phyloP scores from a whole-genome alignment of 176 grass and related monocot species.

The Zea luxurians region DNA sequence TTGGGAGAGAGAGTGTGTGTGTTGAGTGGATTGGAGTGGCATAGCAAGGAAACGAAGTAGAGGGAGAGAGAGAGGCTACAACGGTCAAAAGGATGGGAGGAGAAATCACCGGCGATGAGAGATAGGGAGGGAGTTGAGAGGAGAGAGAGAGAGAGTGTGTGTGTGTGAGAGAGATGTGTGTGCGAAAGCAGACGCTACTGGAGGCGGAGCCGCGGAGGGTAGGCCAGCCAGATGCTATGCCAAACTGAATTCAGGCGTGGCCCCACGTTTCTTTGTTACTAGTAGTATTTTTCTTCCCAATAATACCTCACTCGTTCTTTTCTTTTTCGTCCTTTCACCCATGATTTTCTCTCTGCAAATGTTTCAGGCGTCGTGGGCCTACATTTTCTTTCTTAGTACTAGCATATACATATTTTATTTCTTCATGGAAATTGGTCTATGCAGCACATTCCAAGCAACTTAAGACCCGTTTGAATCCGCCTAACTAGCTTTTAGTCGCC shows the following conservation, averaged over 20 bases:
- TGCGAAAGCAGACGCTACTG: no score
- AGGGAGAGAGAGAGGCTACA: slow-evolving; percentile 32
- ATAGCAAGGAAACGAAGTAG: slow-evolving; percentile 6
- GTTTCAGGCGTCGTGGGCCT: no score
- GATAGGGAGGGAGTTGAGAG: background rate
- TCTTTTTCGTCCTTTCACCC: no score
- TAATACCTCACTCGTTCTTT: slow-evolving; percentile 37
- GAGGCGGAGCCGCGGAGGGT: no score
- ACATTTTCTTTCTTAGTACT: no score
- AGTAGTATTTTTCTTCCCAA: slow-evolving; percentile 25
- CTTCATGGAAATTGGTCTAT: fast-evolving
- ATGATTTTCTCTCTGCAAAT: no score
- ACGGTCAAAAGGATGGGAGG: slow-evolving; percentile 71
- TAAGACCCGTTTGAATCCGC: background rate
- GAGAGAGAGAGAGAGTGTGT: background rate
- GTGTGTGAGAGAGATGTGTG: no score
- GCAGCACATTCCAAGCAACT: background rate
- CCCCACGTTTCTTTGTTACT: background rate
- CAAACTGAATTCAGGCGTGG: slow-evolving; percentile 20
- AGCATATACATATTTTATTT: background rate
- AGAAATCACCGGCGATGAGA: slow-evolving; percentile 21
- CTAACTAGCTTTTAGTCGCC: background rate
- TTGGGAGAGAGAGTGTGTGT: background rate
- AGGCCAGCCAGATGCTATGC: background rate
- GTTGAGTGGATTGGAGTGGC: background rate